phyloP scores from a whole-genome alignment of 441 rosid genomes.

The Codiaeum variegatum region DNA sequence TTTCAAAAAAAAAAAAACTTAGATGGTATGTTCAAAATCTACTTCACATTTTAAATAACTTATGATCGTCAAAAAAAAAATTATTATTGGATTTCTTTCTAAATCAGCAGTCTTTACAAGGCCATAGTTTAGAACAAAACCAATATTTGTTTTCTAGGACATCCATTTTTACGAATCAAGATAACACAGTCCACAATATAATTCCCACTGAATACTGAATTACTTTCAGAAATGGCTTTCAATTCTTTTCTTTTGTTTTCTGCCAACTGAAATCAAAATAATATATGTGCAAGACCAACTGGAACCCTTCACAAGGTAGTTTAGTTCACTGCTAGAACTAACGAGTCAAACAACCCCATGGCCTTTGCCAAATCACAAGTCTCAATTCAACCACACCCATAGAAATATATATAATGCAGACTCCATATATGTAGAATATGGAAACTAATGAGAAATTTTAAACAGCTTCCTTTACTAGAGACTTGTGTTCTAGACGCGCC shows the following conservation, averaged over 20 bases:
- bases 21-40: too few relatives aligned
- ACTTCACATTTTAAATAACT: too few relatives aligned
- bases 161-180: background rate
- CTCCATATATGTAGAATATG: background rate
- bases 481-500: background rate
- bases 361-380: background rate
- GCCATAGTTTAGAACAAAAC: background rate
- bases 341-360: background rate
- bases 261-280: background rate
- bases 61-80: too few relatives aligned
- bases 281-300: background rate
- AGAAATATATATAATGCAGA: background rate
- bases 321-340: background rate
- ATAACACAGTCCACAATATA: background rate
- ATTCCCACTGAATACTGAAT: background rate
- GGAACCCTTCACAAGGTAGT: background rate
- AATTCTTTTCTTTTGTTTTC: background rate
- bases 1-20: too few relatives aligned
- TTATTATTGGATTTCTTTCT: background rate
- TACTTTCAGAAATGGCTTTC: background rate
- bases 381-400: background rate
- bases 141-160: background rate
- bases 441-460: background rate
- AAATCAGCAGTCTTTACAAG: background rate
- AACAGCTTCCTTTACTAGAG: background rate